Evolutionary conservation across 2,329 filamentous ascomycete genomes (phyloP).

Genomic region (Cercospora zeae-maydis): DNA sequence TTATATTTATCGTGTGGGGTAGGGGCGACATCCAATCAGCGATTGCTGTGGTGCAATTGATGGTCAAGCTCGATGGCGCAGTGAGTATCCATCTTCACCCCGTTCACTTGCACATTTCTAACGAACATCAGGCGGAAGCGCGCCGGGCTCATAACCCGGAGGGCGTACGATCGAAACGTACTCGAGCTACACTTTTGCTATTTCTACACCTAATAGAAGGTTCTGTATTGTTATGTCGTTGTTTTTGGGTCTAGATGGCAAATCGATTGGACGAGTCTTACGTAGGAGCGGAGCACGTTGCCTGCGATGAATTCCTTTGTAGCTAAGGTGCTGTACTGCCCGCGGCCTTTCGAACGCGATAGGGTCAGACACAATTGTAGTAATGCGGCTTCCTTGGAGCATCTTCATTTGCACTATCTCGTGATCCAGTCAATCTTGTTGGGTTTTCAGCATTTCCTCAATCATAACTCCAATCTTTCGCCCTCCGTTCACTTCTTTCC

Average conservation of each 20-base stretch:
- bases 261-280: neutral
- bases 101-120: neutral
- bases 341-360: too few relatives aligned
- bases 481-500: neutral
- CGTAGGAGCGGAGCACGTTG: neutral
- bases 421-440: too few relatives aligned
- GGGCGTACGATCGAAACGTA: constrained; percentile 14
- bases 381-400: neutral
- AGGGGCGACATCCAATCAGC: neutral
- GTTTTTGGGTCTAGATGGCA: neutral
- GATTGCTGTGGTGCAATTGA: neutral
- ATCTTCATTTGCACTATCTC: neutral
- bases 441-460: neutral
- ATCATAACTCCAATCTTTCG: neutral
- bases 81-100: neutral
- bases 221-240: neutral
- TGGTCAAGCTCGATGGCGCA: constrained; percentile 1
- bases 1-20: neutral
- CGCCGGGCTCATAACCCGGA: constrained; percentile 18
- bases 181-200: neutral
- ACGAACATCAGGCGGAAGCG: neutral
- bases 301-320: neutral
- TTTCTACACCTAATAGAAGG: neutral
- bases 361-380: too few relatives aligned
- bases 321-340: neutral